Evolutionary conservation across 2,329 filamentous ascomycete species (phyloP).

Genomic region (Trichoderma arundinaceum): DNA sequence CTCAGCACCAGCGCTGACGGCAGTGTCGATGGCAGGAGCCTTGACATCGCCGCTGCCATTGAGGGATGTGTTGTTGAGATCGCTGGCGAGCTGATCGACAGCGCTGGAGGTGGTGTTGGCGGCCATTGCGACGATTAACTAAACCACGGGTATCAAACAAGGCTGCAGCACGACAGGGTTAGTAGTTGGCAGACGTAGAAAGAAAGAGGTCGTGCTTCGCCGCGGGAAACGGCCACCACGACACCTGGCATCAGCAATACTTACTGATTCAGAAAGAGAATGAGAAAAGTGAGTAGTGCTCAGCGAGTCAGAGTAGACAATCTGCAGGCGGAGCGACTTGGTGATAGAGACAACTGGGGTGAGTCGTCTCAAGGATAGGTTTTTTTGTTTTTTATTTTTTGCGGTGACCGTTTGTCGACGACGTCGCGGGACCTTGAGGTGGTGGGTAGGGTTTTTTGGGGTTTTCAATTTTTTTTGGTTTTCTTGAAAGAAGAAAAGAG

Average conservation of each 20-base stretch:
- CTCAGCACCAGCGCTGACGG: slow-evolving; percentile 60
- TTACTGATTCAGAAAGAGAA: slow-evolving; percentile 29
- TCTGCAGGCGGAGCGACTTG: slow-evolving; percentile 31
- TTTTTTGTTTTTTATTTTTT: slow-evolving; percentile 21
- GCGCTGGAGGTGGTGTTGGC: slow-evolving; percentile 62
- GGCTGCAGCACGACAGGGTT: slow-evolving; percentile 19
- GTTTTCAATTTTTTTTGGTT: slow-evolving; percentile 67
- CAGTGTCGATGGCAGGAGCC: slow-evolving; percentile 76
- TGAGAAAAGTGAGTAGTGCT: slow-evolving; percentile 14
- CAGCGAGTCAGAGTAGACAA: slow-evolving; percentile 29
- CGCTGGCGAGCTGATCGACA: slow-evolving; percentile 81
- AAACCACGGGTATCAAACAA: slow-evolving; percentile 30
- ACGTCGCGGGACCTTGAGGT: slow-evolving; percentile 37
- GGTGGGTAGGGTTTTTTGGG: slow-evolving; percentile 62
- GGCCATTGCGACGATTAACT: slow-evolving; percentile 55
- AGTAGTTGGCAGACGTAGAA: not conserved
- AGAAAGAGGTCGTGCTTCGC: not conserved
- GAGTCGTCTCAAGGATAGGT: slow-evolving; percentile 30
- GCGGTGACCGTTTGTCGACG: slow-evolving; percentile 39
- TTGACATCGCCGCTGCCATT: slow-evolving; percentile 70
- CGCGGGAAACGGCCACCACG: not conserved
- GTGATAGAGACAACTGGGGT: slow-evolving; percentile 29
- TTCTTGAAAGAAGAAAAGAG: slow-evolving; percentile 58
- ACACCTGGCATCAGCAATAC: slow-evolving; percentile 13
- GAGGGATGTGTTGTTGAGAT: slow-evolving; percentile 74